Evolutionary conservation across 495 filamentous ascomycete genomes (phyloP).

Genomic region (Lasiosphaeriaceae sp.): DNA sequence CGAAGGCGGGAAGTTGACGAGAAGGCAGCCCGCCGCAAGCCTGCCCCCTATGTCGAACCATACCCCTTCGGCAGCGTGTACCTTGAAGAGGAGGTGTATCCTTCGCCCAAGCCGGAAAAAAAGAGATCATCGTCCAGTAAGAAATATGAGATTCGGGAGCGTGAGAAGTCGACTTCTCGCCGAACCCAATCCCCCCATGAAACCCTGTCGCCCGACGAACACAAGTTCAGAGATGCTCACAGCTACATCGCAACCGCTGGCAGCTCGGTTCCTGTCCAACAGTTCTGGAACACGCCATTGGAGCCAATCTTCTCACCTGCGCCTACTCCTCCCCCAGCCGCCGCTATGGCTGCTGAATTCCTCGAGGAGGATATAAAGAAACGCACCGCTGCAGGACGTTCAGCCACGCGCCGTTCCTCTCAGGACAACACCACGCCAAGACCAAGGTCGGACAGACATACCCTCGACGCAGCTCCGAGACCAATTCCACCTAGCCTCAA

Average conservation of each 20-base stretch:
- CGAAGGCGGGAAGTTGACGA: slow-evolving; percentile 32
- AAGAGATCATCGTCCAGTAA: slow-evolving; percentile 40
- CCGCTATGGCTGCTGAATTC: slow-evolving; percentile 18
- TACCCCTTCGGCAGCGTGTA: slow-evolving; percentile 33
- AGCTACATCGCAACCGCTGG: slow-evolving; percentile 20
- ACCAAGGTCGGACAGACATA: slow-evolving; percentile 31
- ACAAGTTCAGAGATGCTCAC: slow-evolving; percentile 14
- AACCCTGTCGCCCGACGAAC: neutral
- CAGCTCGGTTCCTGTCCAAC: neutral
- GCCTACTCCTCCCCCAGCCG: slow-evolving; percentile 32
- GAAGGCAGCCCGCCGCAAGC: slow-evolving; percentile 27
- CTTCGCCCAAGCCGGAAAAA: slow-evolving; percentile 32
- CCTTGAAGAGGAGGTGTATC: slow-evolving; percentile 27
- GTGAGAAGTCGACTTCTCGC: slow-evolving; percentile 27
- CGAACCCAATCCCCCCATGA: slow-evolving; percentile 18
- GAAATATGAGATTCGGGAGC: slow-evolving; percentile 31
- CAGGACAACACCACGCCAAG: slow-evolving; percentile 36
- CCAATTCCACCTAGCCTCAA: slow-evolving; percentile 28
- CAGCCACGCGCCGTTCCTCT: slow-evolving; percentile 35
- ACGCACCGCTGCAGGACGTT: slow-evolving; percentile 23
- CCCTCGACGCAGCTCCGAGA: slow-evolving; percentile 26
- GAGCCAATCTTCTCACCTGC: slow-evolving; percentile 18
- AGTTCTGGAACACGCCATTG: slow-evolving; percentile 23
- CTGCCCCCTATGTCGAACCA: slow-evolving; percentile 19
- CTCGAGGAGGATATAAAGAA: slow-evolving; percentile 20